Base-by-base conservation (phyloP, 371 early-diverging fungal genomes). In the Mucor racemosus region DNA sequence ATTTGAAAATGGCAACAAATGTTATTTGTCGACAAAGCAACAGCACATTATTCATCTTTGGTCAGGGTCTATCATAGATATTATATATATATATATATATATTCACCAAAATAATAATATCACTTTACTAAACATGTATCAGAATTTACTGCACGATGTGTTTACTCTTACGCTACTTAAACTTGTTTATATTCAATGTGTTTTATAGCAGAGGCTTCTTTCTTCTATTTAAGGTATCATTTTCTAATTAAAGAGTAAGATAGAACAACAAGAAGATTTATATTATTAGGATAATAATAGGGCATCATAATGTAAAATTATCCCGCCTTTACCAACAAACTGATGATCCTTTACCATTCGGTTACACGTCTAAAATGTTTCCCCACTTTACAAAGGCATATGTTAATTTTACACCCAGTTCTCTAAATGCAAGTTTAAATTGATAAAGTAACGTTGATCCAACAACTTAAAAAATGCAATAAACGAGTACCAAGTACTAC, bases 351-450 rank as follows among this genome's bases (percentile, higher is more conserved):
- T 44, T 44, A 44, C 44, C 17, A 4, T 44, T n/a, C 17, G 6
- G 44, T 44, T 44, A 44, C 44, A 44, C 44, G n/a, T 44, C 17
- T 44, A n/a, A 44, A 44, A 17, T 17, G n/a, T n/a, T 44, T 42
- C 15, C 15, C 41, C 41, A 41, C 10, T 41, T 9, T 11, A 5
- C 15, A n/a, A 15, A 26, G 3, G 15, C 42, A 42, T 44, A 44
- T 44, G n/a, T 17, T 44, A 44, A 7, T n/a, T 44, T n/a, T 44
- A n/a, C 44, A 44, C 17, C n/a, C 17, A 44, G 7, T 1, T 17
- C 7, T n/a, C 21, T 53, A 4, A 53, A 53, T 53, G 53, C 53
- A 53, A 53, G 53, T 14, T 26, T 53, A 53, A 21, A 53, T 53
- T 53, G 53, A 21, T 21, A 53, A 53, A 31, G 53, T 53, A 31